Evolutionary conservation across 176 grass and related monocot species (phyloP).

Genomic region (Eleusine indica): DNA sequence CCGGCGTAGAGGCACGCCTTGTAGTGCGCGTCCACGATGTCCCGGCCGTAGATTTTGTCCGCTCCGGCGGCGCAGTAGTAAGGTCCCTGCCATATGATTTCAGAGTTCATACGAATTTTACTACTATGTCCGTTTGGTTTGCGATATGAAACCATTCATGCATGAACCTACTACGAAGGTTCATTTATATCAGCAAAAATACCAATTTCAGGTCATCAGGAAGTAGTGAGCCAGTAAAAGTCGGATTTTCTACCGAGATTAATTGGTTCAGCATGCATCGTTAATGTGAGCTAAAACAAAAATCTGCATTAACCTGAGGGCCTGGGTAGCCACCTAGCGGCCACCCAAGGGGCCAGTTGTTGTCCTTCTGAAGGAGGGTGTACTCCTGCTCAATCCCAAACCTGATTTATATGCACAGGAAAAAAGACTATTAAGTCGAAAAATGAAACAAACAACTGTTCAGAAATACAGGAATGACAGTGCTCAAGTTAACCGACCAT

Average conservation of each 20-base stretch:
- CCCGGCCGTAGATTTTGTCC: conserved; percentile 72
- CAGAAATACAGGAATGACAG: background rate
- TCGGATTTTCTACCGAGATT: background rate
- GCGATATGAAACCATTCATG: too few relatives aligned
- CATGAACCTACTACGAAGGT: background rate
- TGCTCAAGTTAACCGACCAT: conserved; percentile 45
- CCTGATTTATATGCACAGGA: conserved; percentile 27
- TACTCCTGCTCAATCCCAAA: conserved; percentile 98
- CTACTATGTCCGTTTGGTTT: background rate
- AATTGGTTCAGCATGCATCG: background rate
- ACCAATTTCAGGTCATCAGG: too few relatives aligned
- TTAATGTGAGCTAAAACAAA: background rate
- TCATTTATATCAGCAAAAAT: too few relatives aligned
- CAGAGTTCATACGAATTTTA: background rate
- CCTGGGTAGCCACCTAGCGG: conserved; percentile 86
- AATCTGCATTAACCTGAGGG: conserved; percentile 63
- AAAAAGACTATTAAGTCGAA: background rate
- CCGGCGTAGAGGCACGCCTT: conserved; percentile 87
- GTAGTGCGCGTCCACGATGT: conserved; percentile 79
- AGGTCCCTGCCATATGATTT: conserved; percentile 58
- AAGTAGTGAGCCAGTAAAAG: background rate
- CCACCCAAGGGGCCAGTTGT: conserved; percentile 94
- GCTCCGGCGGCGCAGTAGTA: conserved; percentile 77
- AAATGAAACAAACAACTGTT: background rate
- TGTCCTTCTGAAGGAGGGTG: conserved; percentile 91